phyloP scores from a whole-genome alignment of 768 basidiomycete species.

The Agaricus subrufescens region DNA sequence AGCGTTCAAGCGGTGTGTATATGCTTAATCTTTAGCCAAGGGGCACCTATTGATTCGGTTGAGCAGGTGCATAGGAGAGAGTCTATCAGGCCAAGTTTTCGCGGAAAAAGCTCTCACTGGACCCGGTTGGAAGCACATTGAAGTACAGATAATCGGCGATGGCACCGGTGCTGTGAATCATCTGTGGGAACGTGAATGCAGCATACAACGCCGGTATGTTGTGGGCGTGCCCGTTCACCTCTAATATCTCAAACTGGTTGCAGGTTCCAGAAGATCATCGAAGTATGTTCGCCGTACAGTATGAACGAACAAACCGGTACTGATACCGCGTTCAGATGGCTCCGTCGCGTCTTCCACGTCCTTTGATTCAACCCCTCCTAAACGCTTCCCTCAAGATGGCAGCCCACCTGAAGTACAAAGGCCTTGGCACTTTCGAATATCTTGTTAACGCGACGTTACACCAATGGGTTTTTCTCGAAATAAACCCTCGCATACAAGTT shows the following conservation, averaged over 20 bases:
- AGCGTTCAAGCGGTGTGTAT: constrained; percentile 55
- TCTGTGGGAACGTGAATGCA: constrained; percentile 89
- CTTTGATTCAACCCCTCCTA: constrained; percentile 62
- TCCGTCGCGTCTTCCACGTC: constrained; percentile 74
- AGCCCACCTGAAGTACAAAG: constrained; percentile 69
- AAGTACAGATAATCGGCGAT: constrained; percentile 84
- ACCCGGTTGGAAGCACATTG: constrained; percentile 74
- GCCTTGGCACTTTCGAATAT: constrained; percentile 89
- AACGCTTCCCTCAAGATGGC: constrained; percentile 78
- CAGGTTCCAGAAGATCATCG: constrained; percentile 79
- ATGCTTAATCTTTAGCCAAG: neutral
- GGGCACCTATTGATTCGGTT: neutral
- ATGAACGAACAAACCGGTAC: too few species aligned
- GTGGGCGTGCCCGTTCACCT: neutral
- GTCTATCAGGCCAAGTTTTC: constrained; percentile 51
- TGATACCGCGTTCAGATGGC: constrained; percentile 32
- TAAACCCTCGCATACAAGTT: constrained; percentile 90
- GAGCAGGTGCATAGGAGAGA: constrained; percentile 31
- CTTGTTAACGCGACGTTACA: constrained; percentile 67
- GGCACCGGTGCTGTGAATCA: constrained; percentile 74
- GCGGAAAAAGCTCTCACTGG: constrained; percentile 83
- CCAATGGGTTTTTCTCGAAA: constrained; percentile 87
- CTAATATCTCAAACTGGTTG: neutral
- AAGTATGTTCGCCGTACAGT: constrained; percentile 35
- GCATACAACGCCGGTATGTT: constrained; percentile 74